Conservation (phyloP, 2,329 filamentous ascomycete species). For the Dactylellina leptospora region DNA sequence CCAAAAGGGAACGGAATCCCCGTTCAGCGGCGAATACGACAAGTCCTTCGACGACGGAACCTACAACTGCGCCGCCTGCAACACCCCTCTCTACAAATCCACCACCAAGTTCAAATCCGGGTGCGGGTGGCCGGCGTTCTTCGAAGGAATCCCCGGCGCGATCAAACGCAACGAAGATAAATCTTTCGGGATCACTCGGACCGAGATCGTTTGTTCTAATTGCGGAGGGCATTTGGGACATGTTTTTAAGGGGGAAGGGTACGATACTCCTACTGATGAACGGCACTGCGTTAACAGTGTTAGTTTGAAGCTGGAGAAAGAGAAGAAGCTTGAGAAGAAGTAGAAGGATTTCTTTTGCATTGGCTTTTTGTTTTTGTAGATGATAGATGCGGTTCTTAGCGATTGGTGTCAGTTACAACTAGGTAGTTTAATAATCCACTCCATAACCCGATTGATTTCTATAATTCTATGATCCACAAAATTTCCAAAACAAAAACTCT, state of each 20-base stretch:
- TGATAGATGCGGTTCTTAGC: slow-evolving; percentile 15
- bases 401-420: neutral
- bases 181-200: slow-evolving; percentile 81
- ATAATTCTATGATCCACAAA: too few relatives aligned
- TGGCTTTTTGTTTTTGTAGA: neutral
- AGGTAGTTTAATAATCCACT: neutral
- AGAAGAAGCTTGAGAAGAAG: too few relatives aligned
- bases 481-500: too few relatives aligned
- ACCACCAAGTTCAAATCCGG: slow-evolving; percentile 94
- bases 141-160: slow-evolving; percentile 90
- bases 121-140: slow-evolving; percentile 98
- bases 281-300: slow-evolving; percentile 96
- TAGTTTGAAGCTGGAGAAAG: slow-evolving; percentile 77
- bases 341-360: too few relatives aligned
- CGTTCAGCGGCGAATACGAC: slow-evolving; percentile 83
- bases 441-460: neutral
- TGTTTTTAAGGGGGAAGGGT: slow-evolving; percentile 90
- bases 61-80: slow-evolving; percentile 87
- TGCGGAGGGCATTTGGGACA: slow-evolving; percentile 92
- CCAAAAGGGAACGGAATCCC: slow-evolving; percentile 86
- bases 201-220: slow-evolving; percentile 92
- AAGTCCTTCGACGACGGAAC: slow-evolving; percentile 83
- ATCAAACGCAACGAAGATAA: slow-evolving; percentile 82
- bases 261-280: slow-evolving; percentile 87
- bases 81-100: slow-evolving; percentile 88